Evolutionary conservation across 1,284 basidiomycete species (phyloP).

Genomic region (Ceratobasidium sp.): DNA sequence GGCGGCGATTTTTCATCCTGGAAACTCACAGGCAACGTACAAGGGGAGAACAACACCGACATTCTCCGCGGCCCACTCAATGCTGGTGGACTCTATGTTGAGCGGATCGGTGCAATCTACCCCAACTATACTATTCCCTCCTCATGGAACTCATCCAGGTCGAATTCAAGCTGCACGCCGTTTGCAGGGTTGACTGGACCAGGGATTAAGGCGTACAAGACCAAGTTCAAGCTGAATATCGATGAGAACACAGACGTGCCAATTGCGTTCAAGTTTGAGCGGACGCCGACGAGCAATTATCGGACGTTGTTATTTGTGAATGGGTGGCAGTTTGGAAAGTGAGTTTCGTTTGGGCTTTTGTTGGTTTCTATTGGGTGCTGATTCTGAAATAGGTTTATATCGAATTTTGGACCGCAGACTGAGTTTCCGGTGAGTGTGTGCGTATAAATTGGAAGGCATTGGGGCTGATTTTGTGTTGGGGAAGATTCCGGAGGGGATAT

Average conservation of each 20-base stretch:
- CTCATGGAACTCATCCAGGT: conserved; percentile 27
- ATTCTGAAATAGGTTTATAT: background rate
- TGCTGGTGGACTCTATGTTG: conserved; percentile 27
- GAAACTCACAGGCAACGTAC: conserved; percentile 36
- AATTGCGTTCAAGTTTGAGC: conserved; percentile 26
- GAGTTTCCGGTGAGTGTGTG: conserved; percentile 4
- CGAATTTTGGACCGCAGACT: conserved; percentile 33
- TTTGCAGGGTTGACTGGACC: conserved; percentile 14
- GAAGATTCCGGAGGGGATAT: too few relatives aligned
- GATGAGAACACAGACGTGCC: conserved; percentile 24
- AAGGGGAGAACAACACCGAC: conserved; percentile 20
- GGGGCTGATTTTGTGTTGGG: too few relatives aligned
- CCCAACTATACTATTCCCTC: conserved; percentile 23
- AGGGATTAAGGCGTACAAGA: conserved; percentile 34
- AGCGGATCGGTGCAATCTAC: conserved; percentile 30
- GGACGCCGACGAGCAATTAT: conserved; percentile 30
- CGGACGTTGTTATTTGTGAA: conserved; percentile 32
- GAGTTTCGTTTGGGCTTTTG: background rate
- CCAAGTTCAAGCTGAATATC: conserved; percentile 31
- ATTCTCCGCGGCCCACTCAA: conserved; percentile 25
- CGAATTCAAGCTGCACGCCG: conserved; percentile 11
- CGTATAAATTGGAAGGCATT: too few relatives aligned
- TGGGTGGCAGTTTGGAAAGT: conserved; percentile 33
- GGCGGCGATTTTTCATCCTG: conserved; percentile 35
- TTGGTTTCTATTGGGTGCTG: background rate